These are phyloP conservation scores for Chrysochromulina tobinii DNA, from an alignment of 78 protist species.

Conservation along the genomic window DNA sequence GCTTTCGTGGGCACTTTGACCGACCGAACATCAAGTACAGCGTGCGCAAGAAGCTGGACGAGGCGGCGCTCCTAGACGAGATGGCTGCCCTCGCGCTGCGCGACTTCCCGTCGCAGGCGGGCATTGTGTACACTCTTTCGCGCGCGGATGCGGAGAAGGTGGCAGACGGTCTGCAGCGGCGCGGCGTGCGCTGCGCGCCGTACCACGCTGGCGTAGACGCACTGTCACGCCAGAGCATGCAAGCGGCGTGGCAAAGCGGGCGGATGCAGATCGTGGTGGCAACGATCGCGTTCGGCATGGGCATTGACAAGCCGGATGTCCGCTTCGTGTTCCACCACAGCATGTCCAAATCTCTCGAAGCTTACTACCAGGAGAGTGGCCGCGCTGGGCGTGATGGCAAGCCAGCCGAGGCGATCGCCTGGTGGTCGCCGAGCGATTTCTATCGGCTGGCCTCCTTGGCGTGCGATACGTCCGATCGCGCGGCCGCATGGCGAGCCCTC, in stretches of 20 bases:
- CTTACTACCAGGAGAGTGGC: slow-evolving; percentile 88
- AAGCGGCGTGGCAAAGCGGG: slow-evolving; percentile 78
- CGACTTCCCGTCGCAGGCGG: slow-evolving; percentile 63
- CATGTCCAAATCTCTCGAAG: slow-evolving; percentile 92
- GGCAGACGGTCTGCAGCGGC: slow-evolving; percentile 49
- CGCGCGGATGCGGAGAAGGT: slow-evolving; percentile 65
- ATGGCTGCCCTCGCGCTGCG: slow-evolving; percentile 29
- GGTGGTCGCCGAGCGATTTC: background rate
- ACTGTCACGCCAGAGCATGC: slow-evolving; percentile 59
- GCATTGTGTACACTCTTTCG: slow-evolving; percentile 93
- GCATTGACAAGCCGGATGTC: slow-evolving; percentile 95
- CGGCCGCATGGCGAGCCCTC: background rate
- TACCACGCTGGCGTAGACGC: slow-evolving; percentile 58
- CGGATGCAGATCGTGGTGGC: slow-evolving; percentile 81
- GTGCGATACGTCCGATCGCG: background rate
- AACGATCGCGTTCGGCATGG: slow-evolving; percentile 99
- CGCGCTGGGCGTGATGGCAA: slow-evolving; percentile 90
- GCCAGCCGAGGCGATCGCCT: background rate
- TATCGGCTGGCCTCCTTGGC: slow-evolving; percentile 1
- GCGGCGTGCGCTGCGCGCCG: background rate
- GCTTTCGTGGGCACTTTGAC: slow-evolving; percentile 65
- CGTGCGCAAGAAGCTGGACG: background rate
- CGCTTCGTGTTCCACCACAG: slow-evolving; percentile 87
- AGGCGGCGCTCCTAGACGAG: slow-evolving; percentile 34
- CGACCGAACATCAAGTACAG: slow-evolving; percentile 77